phyloP scores from a whole-genome alignment of 2,329 filamentous ascomycete genomes.

The Ceratocystis colombiana region DNA sequence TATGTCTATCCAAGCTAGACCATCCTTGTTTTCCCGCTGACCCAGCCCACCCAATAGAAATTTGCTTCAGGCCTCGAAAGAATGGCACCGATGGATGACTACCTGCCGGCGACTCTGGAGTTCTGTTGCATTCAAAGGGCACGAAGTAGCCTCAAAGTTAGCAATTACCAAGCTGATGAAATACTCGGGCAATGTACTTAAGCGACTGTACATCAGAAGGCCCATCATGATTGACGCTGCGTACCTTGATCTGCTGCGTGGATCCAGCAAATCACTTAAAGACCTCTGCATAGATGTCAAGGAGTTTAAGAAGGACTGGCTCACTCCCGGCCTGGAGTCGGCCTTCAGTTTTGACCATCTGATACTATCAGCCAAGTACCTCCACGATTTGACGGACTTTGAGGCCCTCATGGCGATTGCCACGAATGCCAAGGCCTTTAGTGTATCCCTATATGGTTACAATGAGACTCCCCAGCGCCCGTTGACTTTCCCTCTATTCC shows the following conservation, averaged over 20 bases:
- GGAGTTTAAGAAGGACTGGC: neutral
- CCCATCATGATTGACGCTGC: neutral
- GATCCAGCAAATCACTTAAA: neutral
- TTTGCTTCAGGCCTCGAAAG: constrained; percentile 5
- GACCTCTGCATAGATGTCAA: neutral
- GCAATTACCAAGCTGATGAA: neutral
- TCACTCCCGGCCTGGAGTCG: neutral
- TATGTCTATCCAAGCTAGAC: neutral
- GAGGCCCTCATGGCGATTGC: neutral
- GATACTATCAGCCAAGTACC: neutral
- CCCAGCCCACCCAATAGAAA: neutral
- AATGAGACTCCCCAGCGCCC: neutral
- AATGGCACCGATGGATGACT: constrained; percentile 12
- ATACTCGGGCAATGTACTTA: neutral
- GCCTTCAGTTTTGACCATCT: neutral
- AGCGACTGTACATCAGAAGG: neutral
- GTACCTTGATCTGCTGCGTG: neutral
- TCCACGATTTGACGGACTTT: neutral
- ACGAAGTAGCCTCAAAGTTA: neutral
- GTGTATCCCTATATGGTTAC: neutral
- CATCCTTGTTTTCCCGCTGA: neutral
- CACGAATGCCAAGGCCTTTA: neutral
- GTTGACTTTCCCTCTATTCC: neutral
- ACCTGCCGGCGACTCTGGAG: constrained; percentile 8
- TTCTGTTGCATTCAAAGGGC: neutral